Conservation (phyloP, 1,139 yeast genomes). For the Ashbya aceris region DNA sequence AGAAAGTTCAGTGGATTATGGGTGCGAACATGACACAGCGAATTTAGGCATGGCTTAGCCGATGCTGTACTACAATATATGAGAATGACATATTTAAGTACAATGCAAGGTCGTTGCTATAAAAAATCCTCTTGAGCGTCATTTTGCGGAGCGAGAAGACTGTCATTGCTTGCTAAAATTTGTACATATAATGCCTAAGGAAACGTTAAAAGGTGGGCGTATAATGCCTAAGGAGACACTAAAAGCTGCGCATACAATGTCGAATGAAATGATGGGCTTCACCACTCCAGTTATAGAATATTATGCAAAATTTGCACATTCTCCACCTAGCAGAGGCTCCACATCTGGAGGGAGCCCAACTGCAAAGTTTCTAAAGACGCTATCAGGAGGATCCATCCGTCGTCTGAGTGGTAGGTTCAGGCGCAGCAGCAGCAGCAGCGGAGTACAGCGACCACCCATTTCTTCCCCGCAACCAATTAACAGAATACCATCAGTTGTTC, state of each 20-base stretch:
- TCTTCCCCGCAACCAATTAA: too few relatives aligned
- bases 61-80: too few relatives aligned
- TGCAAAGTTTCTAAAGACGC: neutral
- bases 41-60: too few relatives aligned
- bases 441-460: neutral
- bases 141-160: too few relatives aligned
- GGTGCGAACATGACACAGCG: too few relatives aligned
- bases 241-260: neutral
- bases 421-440: neutral
- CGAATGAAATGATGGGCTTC: neutral
- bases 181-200: neutral
- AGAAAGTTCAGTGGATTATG: too few relatives aligned
- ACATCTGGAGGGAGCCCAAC: neutral
- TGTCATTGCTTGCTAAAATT: too few relatives aligned
- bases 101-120: too few relatives aligned
- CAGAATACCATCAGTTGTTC: too few relatives aligned
- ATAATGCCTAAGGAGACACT: neutral
- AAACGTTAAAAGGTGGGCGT: neutral
- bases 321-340: conserved; percentile 1
- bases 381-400: neutral
- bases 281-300: conserved; percentile 2
- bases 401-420: conserved; percentile 1
- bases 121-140: too few relatives aligned
- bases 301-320: neutral
- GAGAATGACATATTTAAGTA: too few relatives aligned